Conservation (phyloP, 257 asterid species). For the Nicotiana tomentosiformis region DNA sequence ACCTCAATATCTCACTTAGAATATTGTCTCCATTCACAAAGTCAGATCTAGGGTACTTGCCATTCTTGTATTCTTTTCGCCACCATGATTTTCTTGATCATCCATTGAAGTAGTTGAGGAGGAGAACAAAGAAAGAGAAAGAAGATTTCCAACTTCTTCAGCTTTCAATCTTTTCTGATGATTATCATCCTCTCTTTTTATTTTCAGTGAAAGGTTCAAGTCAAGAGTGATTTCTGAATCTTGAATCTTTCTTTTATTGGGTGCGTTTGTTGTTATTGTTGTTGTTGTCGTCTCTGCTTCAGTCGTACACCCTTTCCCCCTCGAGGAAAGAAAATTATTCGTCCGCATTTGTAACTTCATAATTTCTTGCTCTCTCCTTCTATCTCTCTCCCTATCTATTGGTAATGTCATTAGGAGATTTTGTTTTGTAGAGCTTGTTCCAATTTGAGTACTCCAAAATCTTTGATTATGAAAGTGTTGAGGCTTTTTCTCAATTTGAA, state of each 20-base stretch:
- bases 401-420: neutral
- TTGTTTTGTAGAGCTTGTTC: neutral
- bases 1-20: conserved; percentile 73
- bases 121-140: conserved; percentile 61
- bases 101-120: conserved; percentile 28
- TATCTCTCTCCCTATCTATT: neutral
- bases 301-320: neutral
- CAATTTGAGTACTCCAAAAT: neutral
- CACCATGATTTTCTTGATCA: neutral
- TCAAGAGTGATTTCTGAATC: conserved; percentile 44
- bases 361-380: neutral
- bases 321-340: neutral
- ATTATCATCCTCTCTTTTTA: conserved; percentile 17
- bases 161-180: conserved; percentile 14
- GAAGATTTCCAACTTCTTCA: conserved; percentile 28
- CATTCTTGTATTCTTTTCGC: conserved; percentile 26
- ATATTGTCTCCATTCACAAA: conserved; percentile 61
- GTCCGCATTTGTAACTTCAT: neutral
- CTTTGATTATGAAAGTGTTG: neutral
- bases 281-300: neutral
- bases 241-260: conserved; percentile 38
- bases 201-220: conserved; percentile 55
- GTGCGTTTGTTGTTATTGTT: neutral
- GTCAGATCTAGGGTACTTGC: conserved; percentile 64
- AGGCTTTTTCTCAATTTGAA: neutral